Base-by-base conservation (phyloP, 2,329 filamentous ascomycete genomes). In the Talaromyces funiculosus region DNA sequence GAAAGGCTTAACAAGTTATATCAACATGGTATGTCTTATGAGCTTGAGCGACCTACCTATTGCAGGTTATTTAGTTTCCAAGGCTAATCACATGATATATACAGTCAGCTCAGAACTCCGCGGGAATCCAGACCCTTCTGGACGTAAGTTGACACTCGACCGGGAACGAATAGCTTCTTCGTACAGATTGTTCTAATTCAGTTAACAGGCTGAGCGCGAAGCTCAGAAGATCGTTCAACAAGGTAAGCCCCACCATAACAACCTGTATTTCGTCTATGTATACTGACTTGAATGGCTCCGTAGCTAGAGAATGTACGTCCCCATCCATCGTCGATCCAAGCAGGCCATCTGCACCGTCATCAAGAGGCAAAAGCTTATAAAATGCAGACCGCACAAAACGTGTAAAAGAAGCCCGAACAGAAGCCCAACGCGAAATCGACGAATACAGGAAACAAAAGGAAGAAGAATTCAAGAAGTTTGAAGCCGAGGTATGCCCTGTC, bases 141-240 rank as follows among this genome's bases (percentile, higher is more conserved):
- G 94, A 97, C 80, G 94, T 99, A 89, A 72, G 89, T 74, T 63
- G 62, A 53, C 55, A n/a, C 20, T 42, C 10, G 12, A 26, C 12
- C 29, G 53, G 18, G 10, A 42, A 42, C 1, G 3, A 38, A n/a
- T 37, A 38, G 1, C n/a, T 33, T 12, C n/a, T 20, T 24, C 42
- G 31, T 37, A 1, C 12, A 14, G 29, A 16, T 9, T 14, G n/a
- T 37, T 10, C 51, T 59, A 42, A 63, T 63, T 55, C 66, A 40
- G 66, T 47, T 57, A 16, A 7, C 68, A 97, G 93, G 92, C 94
- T 70, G 94, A 99, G 85, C 89, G 92, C 78, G 93, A 97, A 78
- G 94, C 94, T 64, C 93, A 96, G 80, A 97, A 97, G 85, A 99
- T 99, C 76, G 92, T 99, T 61, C 93, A 97, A 78, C 92, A 94